phyloP scores from a whole-genome alignment of 148 eudicot genomes.

The Polygonum maritimum region DNA sequence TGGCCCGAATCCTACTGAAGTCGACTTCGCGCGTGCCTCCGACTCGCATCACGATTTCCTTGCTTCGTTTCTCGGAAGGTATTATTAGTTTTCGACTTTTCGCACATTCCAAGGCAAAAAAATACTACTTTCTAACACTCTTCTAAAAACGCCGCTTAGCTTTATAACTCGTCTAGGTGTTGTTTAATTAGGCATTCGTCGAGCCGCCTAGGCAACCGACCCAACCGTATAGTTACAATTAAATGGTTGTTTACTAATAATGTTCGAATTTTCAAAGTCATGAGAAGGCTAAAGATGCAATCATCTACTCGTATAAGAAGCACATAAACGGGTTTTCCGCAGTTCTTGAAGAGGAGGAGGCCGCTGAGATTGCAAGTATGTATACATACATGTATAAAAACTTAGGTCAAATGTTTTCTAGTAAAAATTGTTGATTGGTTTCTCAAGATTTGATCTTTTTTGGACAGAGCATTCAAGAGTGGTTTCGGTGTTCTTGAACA shows the following conservation, averaged over 20 bases:
- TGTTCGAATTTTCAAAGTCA: not conserved
- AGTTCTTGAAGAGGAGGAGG: constrained; percentile 47
- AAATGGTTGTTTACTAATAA: not conserved
- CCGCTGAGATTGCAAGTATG: constrained; percentile 44
- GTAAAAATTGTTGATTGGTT: not conserved
- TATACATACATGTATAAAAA: not conserved
- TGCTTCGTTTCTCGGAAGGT: constrained; percentile 55
- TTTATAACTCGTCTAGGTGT: no score
- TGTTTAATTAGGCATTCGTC: no score
- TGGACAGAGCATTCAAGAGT: constrained; percentile 50
- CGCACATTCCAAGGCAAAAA: no score
- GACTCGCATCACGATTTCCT: constrained; percentile 43
- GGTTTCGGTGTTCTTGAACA: constrained; percentile 45
- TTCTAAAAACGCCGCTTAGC: no score
- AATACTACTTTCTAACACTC: no score
- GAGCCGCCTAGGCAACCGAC: no score
- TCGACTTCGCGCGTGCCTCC: constrained; percentile 21
- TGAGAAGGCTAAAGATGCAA: constrained; percentile 32
- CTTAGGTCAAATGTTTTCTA: not conserved
- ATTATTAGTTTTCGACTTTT: not conserved
- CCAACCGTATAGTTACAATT: no score
- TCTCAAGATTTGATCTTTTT: not conserved
- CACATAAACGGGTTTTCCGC: constrained; percentile 73
- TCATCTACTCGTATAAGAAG: constrained; percentile 43
- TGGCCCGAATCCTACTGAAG: constrained; percentile 13